Evolutionary conservation across 345 rosid species (phyloP), one percentile per base, ranked within the genome.

Genomic region (Clausena lansium): DNA sequence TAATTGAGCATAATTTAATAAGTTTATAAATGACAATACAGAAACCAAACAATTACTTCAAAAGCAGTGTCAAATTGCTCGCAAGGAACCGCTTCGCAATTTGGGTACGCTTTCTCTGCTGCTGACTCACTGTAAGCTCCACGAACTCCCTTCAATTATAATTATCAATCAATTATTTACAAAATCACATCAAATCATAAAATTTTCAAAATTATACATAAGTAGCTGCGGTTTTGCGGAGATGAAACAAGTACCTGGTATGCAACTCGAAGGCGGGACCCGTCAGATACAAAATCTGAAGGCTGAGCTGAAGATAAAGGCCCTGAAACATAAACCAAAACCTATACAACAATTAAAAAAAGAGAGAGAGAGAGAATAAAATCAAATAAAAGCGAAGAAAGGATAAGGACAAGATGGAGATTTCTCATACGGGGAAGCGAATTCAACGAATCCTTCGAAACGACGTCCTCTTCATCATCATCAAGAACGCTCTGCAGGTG

Each of bases 61-160:
- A 96, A 96, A 22, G 97, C 99, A 14, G 93, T 83, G n/a, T 96
- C 99, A 70, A 96, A 96, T 82, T 96, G 94, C 80, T 92, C 97
- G 67, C 98, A 96, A 0, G 99, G 98, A 81, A 96, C 99, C 15
- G 98, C 92, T 86, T 91, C 98, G 70, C 99, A 96, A 28, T 90
- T 92, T 1, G 98, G 98, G 77, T 94, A 94, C 5, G 98, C 98
- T 90, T 96, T 96, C 78, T 89, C 88, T 15, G 99, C 99, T 9
- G 98, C 99, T 32, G 97, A 88, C 75, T 96, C 99, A 68, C 98
- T 96, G 84, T 91, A 92, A 7, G 99, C 99, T 13, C 99, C 99
- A 65, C 85, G 84, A 79, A 91, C 94, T 68, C 99, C 99, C 99
- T 96, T 68, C 58, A 28, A 28, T 2, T 14, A 39, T 17, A 78